Evolutionary conservation across 768 basidiomycete species (phyloP), one percentile per base, ranked within the genome.

Genomic region (Lentinula aciculospora): DNA sequence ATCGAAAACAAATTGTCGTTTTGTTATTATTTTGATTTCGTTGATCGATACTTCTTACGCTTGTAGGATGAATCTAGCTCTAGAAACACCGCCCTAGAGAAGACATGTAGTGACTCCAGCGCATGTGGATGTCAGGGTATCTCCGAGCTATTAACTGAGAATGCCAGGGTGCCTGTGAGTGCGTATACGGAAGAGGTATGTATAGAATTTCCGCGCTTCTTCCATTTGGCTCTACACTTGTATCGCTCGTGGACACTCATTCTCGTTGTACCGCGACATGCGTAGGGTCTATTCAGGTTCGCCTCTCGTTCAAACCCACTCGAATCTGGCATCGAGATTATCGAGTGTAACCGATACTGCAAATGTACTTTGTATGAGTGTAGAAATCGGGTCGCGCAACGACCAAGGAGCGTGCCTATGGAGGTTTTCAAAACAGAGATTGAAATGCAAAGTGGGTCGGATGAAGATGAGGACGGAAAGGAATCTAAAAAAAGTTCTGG

Each of bases 361-460:
- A 34, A 23, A 40, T 39, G 25, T 56, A 19, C 37, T 17, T 17
- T 28, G 34, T 7, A 51, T 19, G 61, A 53, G 3, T 89, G 87
- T 62, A 69, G 62, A 2, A 89, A 88, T 62, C 81, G 86, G 21
- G 80, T 87, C 6, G 81, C 80, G 2, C 88, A 89, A 60, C 68
- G 60, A 27, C 80, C 85, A 6, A 77, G 88, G 27, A 71, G 81
- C 45, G 61, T 83, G 10, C 73, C 79, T 2, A 73, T 89, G 8
- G 81, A 88, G 61, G 68, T 89, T n/a, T 88, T 88, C 75, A 81
- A 85, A 61, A 89, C 87, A 0, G 88, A 44, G 21, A 3, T 21
- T 21, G n/a, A 21, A 21, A 44, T 21, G 8, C 9, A 23, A 21
- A 44, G 21, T 25, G 42, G 21, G 4, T 21, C n/a, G 9, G 42